Percentiles rank a stretch among this genome's conserved stretches.
These are phyloP conservation scores for Tolypocladium capitatum DNA, from an alignment of 2,329 filamentous ascomycete genomes.

Conservation along the genomic window DNA sequence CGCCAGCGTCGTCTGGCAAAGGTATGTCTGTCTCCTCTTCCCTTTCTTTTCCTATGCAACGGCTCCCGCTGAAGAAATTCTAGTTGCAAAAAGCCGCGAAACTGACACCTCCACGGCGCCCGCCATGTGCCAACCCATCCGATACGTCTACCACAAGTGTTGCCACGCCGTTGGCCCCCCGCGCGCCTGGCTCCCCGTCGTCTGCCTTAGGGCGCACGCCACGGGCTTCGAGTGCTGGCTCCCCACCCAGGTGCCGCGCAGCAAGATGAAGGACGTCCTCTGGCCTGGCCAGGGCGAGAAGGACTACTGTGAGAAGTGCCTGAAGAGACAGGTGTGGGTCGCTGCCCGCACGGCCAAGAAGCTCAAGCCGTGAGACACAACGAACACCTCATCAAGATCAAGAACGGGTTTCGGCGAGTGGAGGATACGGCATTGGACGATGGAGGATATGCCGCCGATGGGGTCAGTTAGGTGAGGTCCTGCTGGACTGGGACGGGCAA, in stretches of 20 bases:
- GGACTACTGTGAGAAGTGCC: background rate
- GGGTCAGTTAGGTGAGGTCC: background rate
- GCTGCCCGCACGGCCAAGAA: background rate
- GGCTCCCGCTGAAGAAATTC: too few species aligned
- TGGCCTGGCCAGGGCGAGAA: background rate
- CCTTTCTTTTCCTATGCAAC: background rate
- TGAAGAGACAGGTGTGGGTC: background rate
- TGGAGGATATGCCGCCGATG: background rate
- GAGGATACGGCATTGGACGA: too few species aligned
- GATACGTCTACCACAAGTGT: background rate
- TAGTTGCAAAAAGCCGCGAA: background rate
- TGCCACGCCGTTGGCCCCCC: background rate
- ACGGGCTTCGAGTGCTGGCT: background rate
- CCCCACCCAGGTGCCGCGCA: background rate
- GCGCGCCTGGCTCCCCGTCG: background rate
- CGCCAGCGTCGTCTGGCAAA: background rate
- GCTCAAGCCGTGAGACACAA: background rate
- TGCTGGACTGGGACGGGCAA: background rate
- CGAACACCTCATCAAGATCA: too few species aligned
- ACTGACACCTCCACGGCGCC: background rate
- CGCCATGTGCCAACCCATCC: background rate
- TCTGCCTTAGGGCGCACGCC: background rate
- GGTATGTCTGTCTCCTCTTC: background rate
- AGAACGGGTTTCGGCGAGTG: too few species aligned
- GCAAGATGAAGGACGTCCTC: background rate